Conservation (phyloP, 768 basidiomycete genomes). For the Auriscalpium orientale region DNA sequence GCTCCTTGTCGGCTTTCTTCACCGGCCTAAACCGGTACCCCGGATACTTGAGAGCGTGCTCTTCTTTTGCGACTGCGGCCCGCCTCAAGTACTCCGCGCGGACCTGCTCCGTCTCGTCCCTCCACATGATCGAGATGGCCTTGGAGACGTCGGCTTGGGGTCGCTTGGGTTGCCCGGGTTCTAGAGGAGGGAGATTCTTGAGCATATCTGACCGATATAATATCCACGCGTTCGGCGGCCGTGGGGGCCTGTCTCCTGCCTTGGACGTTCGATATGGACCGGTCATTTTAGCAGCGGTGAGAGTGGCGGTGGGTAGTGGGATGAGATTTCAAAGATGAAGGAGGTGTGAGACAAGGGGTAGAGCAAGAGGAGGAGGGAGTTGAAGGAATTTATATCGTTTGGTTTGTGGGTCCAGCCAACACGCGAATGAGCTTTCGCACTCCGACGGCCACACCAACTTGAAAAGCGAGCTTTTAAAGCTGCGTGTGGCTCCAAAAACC, state of each 20-base stretch:
- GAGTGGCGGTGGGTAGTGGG: neutral
- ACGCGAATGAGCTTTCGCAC: too few relatives aligned
- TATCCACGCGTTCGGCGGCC: constrained; percentile 46
- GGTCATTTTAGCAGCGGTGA: neutral
- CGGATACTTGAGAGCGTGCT: constrained; percentile 10
- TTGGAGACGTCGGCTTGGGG: constrained; percentile 38
- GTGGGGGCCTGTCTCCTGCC: constrained; percentile 16
- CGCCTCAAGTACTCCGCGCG: constrained; percentile 13
- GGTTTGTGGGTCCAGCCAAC: constrained; percentile 4
- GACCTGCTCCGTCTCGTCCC: constrained; percentile 27
- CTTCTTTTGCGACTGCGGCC: constrained; percentile 10
- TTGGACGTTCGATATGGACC: neutral
- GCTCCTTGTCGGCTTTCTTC: constrained; percentile 13
- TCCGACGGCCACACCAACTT: too few relatives aligned
- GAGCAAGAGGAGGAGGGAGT: neutral
- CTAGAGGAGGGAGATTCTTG: constrained; percentile 22
- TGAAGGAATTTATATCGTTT: constrained; percentile 2
- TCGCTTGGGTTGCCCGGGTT: constrained; percentile 18
- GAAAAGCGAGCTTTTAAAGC: too few relatives aligned
- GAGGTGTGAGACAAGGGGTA: neutral
- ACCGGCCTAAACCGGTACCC: constrained; percentile 10
- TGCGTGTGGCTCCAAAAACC: too few relatives aligned
- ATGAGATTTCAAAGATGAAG: neutral
- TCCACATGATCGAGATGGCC: constrained; percentile 34
- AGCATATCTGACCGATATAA: constrained; percentile 39